Evolutionary conservation across 805 yeast genomes (phyloP).

Genomic region (Sporopachydermia lactativora): DNA sequence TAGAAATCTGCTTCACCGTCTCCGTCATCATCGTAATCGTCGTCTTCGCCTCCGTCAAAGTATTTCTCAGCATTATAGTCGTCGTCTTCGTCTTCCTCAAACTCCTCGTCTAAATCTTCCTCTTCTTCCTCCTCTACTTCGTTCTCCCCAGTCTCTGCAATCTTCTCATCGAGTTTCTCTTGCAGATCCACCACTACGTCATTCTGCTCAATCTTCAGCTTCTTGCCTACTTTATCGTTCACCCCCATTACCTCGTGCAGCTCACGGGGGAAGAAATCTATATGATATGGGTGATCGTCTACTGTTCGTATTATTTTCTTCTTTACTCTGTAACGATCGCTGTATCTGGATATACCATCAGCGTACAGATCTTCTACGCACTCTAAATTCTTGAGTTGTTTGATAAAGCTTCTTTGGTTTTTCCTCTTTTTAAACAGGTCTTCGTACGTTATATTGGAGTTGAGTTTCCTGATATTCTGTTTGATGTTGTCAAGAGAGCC

Average conservation of each 20-base stretch:
- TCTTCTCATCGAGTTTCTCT: conserved; percentile 31
- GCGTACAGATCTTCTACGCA: conserved; percentile 7
- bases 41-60: conserved; percentile 61
- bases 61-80: conserved; percentile 72
- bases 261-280: conserved; percentile 66
- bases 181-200: conserved; percentile 25
- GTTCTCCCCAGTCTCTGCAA: conserved; percentile 21
- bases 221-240: conserved; percentile 35
- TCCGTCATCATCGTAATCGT: conserved; percentile 36
- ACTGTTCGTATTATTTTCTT: conserved; percentile 57
- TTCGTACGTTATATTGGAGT: neutral
- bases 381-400: neutral
- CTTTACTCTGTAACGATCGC: conserved; percentile 64
- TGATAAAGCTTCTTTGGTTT: conserved; percentile 7
- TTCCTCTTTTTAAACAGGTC: conserved; percentile 6
- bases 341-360: conserved; percentile 71
- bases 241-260: conserved; percentile 59
- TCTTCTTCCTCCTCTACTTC: conserved; percentile 32
- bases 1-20: conserved; percentile 62
- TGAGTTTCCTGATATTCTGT: neutral
- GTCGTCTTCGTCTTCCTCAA: conserved; percentile 45
- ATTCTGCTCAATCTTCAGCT: conserved; percentile 21
- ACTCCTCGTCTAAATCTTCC: conserved; percentile 49
- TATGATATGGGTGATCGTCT: conserved; percentile 63
- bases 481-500: conserved; percentile 7